Base-by-base conservation (phyloP, 306 rosid species). In the Abrus pulchellus region DNA sequence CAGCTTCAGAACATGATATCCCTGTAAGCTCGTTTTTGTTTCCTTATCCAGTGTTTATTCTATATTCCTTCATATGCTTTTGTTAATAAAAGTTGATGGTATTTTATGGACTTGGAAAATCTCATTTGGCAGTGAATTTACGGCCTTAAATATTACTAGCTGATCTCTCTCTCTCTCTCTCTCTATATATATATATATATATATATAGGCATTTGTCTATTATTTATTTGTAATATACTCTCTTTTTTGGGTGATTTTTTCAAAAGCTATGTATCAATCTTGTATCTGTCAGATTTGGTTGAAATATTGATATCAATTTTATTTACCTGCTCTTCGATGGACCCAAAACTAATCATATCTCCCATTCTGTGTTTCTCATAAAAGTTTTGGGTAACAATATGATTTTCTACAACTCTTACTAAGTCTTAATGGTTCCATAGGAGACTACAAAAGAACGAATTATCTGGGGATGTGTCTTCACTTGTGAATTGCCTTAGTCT, bases 1-100 rank as follows among this genome's bases (percentile, higher is more conserved):
- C 97, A 91, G 88, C 94, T 93, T 75, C 97, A 91, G 83, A 93
- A 87, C 75, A 61, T 93, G 87, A 80, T 83, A 69, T 78, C 86
- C 72, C 75, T 93, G 97, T 93, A 87, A 86, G 95, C 82, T 59
- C 20, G 70, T n/a, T 44, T 30, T 32, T 33, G 28, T 10, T 7
- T 44, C 49, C 33, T 33, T 48, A 33, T 70, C 49, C 41, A 10
- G 10, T 34, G 10, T 52, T 29, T 49, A 32, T 40, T 8, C n/a
- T 59, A 32, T 55, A 11, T 11, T 68, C 8, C 77, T 53, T 61
- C 20, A 6, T 49, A 34, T 68, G 63, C 12, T 68, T 69, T 30
- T 78, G 52, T 50, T 78, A 12, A 56, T 4, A 1, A 10, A 65
- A 73, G 20, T 65, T 73, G 40, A 20, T 67, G 38, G 12, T 60